phyloP scores from a whole-genome alignment of 768 basidiomycete species.

The Leccinum boreale region DNA sequence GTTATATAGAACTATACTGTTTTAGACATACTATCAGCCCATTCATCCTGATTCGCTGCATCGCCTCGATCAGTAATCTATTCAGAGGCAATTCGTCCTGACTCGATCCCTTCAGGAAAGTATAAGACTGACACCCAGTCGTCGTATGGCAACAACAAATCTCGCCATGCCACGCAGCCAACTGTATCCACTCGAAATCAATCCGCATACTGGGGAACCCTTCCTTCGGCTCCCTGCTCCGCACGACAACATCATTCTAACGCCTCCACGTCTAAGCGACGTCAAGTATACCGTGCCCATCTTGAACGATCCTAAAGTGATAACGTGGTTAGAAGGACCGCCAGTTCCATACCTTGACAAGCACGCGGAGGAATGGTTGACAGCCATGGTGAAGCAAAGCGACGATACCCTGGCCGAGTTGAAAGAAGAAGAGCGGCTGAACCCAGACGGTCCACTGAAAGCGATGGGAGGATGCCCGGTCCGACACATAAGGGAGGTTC shows the following conservation, averaged over 20 bases:
- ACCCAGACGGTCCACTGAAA: conserved; percentile 24
- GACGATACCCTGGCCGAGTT: conserved; percentile 20
- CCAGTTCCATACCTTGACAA: conserved; percentile 52
- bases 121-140: neutral
- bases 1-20: neutral
- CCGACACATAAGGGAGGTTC: conserved; percentile 48
- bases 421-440: conserved; percentile 12
- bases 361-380: conserved; percentile 39
- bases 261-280: conserved; percentile 51
- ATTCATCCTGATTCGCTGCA: neutral
- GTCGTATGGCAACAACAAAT: neutral
- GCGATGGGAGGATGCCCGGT: conserved; percentile 48
- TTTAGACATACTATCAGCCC: neutral
- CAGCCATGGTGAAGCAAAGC: conserved; percentile 15
- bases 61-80: neutral
- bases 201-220: conserved; percentile 45
- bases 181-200: conserved; percentile 39
- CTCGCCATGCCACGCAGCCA: conserved; percentile 21
- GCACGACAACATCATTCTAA: conserved; percentile 53
- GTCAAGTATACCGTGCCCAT: conserved; percentile 33
- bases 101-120: neutral
- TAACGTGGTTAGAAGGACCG: conserved; percentile 42
- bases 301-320: conserved; percentile 51
- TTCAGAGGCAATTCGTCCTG: neutral
- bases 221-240: conserved; percentile 54